These are phyloP conservation scores for Eucalyptus paniculata DNA, from an alignment of 345 rosid species.

Conservation along the genomic window DNA sequence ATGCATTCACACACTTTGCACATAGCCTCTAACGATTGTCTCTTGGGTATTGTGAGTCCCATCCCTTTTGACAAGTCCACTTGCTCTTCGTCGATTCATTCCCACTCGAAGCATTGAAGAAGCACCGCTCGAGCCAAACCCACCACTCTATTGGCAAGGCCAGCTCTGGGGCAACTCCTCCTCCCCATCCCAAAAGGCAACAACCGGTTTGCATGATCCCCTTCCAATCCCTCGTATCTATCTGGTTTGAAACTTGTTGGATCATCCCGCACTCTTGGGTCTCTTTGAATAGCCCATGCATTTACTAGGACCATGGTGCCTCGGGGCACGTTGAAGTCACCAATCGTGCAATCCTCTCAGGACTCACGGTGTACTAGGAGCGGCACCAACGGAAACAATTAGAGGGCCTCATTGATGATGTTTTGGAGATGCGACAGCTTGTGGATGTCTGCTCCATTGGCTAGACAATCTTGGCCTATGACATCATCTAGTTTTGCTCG, in stretches of 20 bases:
- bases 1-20: conserved; percentile 5
- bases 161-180: too few species aligned
- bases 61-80: too few species aligned
- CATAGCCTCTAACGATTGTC: conserved; percentile 16
- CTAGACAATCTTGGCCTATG: background rate
- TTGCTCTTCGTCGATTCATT: accelerated
- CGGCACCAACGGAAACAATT: accelerated
- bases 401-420: background rate
- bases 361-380: background rate
- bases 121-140: too few species aligned
- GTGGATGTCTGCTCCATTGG: background rate
- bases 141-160: too few species aligned
- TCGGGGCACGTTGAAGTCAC: background rate
- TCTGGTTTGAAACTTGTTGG: too few species aligned
- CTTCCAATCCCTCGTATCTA: too few species aligned
- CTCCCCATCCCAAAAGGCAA: too few species aligned
- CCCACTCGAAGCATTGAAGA: too few species aligned
- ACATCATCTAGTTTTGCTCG: too few species aligned
- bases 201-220: too few species aligned
- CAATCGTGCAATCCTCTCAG: background rate
- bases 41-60: too few species aligned
- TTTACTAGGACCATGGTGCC: background rate
- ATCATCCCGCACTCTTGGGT: background rate
- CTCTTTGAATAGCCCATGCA: background rate
- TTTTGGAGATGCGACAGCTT: background rate